A percentile compares a stretch with the other conserved stretches of the same genome.
phyloP scores from a whole-genome alignment of 495 filamentous ascomycete species.

The Lophiostoma macrostomum region DNA sequence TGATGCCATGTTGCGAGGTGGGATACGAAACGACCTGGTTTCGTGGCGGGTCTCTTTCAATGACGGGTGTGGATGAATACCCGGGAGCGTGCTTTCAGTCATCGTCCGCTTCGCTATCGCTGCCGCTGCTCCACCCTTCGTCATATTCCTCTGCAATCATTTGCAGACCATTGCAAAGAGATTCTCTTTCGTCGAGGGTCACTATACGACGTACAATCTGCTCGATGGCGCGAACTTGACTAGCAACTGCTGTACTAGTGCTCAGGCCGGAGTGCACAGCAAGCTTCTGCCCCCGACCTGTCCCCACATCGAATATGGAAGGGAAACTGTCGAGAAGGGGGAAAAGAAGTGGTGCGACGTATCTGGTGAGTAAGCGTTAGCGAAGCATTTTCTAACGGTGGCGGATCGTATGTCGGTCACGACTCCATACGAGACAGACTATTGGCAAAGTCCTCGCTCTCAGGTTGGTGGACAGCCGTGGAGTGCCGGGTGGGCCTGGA shows the following conservation, averaged over 20 bases:
- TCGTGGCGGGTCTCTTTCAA: constrained; percentile 9
- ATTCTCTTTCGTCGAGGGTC: constrained; percentile 75
- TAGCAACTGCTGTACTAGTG: constrained; percentile 67
- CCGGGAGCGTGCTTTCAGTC: constrained; percentile 43
- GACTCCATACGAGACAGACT: not conserved
- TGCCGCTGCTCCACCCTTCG: constrained; percentile 72
- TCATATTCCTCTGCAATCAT: constrained; percentile 85
- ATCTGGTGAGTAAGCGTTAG: constrained; percentile 43
- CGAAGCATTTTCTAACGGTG: constrained; percentile 3
- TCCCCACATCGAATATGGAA: constrained; percentile 53
- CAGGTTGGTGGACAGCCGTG: not conserved
- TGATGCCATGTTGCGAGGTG: not conserved
- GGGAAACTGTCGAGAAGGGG: constrained; percentile 84
- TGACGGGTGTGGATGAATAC: constrained; percentile 18
- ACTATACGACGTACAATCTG: constrained; percentile 56
- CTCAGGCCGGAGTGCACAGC: constrained; percentile 65
- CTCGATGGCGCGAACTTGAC: constrained; percentile 64
- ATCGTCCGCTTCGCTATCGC: constrained; percentile 76
- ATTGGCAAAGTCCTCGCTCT: not conserved
- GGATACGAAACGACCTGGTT: not conserved
- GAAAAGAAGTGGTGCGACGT: constrained; percentile 59
- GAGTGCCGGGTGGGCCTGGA: not conserved
- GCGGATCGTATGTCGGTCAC: not conserved
- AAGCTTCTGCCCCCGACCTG: constrained; percentile 43
- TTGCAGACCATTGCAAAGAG: constrained; percentile 74